These are phyloP conservation scores for Hippophae tibetana DNA, from an alignment of 306 rosid species.

Conservation along the genomic window DNA sequence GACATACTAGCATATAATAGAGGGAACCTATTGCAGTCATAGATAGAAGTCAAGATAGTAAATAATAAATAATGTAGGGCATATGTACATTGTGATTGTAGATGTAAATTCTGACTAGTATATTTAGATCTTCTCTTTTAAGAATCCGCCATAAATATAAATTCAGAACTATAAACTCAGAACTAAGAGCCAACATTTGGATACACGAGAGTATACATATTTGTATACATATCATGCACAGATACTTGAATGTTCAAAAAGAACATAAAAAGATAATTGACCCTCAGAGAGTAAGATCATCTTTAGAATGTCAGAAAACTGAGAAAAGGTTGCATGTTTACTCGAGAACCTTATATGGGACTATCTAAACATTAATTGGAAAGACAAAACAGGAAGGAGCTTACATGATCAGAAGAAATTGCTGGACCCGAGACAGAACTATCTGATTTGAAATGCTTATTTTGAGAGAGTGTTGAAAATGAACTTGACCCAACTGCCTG, in stretches of 20 bases:
- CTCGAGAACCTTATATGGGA: no score
- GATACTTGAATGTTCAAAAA: no score
- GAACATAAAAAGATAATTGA: no score
- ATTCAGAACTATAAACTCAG: no score
- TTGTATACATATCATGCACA: no score
- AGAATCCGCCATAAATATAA: no score
- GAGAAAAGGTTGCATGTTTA: no score
- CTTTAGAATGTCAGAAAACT: no score
- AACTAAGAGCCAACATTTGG: no score
- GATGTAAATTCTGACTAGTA: background rate
- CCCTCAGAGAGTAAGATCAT: no score
- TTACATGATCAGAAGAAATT: slow-evolving; percentile 35
- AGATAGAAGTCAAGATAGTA: background rate
- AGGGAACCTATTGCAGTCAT: background rate
- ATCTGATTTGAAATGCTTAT: slow-evolving; percentile 13
- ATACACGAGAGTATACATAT: no score
- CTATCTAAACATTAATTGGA: background rate
- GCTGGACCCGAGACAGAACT: slow-evolving; percentile 12
- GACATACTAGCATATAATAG: background rate
- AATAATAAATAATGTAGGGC: background rate
- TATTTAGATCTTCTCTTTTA: no score
- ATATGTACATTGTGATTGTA: background rate
- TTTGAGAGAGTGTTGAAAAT: slow-evolving; percentile 16
- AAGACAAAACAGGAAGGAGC: slow-evolving; percentile 4
- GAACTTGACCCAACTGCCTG: slow-evolving; percentile 20